Base-by-base conservation (phyloP, 2,329 filamentous ascomycete genomes). In the Colletotrichum sp. region DNA sequence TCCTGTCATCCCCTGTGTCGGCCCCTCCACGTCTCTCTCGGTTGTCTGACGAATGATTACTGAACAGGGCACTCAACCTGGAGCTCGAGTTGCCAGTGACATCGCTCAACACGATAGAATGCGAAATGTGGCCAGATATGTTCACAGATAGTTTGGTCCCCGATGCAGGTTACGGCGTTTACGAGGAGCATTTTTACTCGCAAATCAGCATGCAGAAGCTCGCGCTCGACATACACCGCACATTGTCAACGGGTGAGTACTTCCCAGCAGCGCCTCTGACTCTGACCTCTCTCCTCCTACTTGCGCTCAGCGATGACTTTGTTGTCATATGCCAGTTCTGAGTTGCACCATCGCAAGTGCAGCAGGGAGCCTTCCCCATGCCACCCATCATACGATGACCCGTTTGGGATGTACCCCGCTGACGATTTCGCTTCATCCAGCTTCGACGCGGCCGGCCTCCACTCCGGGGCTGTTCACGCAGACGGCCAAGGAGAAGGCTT, bases 81-180 rank as follows among this genome's bases (percentile, higher is more conserved):
- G 92, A 93, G 76, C 85, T 93, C 12, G 90, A 91, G 68, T 80
- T 92, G 10, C 90, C 91, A 6, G 83, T 88, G 44, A 92, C 89
- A 5, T 90, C 90, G 9, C 84, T 93, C 16, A 86, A 89, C 62
- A 86, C 85, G 67, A 80, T 91, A 66, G 90, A 92, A 74, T 85
- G 88, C 30, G 78, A 26, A 85, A n/a, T 87, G 93, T 6, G 88
- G 90, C 16, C 5, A 12, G 32, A 59, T 15, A 57, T 62, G 22
- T 73, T 76, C 60, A 26, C 52, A 34, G 39, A 72, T 1, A 48
- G 48, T 65, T 28, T 68, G 26, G 30, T 34, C 15, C 57, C 44
- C 8, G 22, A 64, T 32, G 62, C 57, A 16, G 30, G 59, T 16
- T 32, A 36, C 36, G 52, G 2, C 87, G n/a, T 91, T 75, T 91